Evolutionary conservation across 192 early-diverging fungal species (phyloP).

Genomic region (Backusella westeae): DNA sequence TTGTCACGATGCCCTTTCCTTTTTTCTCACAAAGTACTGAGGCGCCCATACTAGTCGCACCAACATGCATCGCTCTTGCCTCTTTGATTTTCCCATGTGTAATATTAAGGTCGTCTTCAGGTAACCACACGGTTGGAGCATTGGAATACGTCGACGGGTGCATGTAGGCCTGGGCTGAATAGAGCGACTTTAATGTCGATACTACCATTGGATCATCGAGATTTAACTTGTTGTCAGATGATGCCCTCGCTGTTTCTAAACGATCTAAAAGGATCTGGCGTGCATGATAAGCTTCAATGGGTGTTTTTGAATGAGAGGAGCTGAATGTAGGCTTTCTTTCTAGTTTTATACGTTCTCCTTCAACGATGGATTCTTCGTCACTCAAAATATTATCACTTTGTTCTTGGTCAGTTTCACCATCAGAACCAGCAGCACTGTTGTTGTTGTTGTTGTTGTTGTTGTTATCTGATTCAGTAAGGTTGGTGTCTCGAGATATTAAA

Average conservation of each 20-base stretch:
- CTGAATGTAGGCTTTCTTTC: not conserved
- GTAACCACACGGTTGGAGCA: slow-evolving; percentile 48
- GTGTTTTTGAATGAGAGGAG: not conserved
- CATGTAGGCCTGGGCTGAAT: slow-evolving; percentile 39
- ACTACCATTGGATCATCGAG: not conserved
- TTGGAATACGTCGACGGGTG: slow-evolving; percentile 39
- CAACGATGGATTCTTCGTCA: not conserved
- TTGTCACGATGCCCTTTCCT: slow-evolving; percentile 15
- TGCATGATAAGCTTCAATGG: slow-evolving; percentile 2
- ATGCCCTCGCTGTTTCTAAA: not conserved
- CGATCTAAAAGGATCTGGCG: not conserved
- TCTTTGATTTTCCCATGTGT: slow-evolving; percentile 34
- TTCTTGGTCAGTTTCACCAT: not conserved
- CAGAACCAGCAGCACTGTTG: not conserved
- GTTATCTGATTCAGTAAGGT: not conserved
- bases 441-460: no score
- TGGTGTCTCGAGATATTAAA: not conserved
- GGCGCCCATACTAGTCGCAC: slow-evolving; percentile 33
- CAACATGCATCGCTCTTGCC: slow-evolving; percentile 27
- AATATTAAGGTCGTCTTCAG: slow-evolving; percentile 42
- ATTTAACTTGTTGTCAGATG: not conserved
- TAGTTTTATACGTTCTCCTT: not conserved
- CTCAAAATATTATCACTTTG: not conserved
- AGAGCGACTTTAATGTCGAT: not conserved
- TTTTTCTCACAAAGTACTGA: slow-evolving; percentile 9